Conservation (phyloP, 2,329 filamentous ascomycete genomes). For the Colletotrichum aenigma region DNA sequence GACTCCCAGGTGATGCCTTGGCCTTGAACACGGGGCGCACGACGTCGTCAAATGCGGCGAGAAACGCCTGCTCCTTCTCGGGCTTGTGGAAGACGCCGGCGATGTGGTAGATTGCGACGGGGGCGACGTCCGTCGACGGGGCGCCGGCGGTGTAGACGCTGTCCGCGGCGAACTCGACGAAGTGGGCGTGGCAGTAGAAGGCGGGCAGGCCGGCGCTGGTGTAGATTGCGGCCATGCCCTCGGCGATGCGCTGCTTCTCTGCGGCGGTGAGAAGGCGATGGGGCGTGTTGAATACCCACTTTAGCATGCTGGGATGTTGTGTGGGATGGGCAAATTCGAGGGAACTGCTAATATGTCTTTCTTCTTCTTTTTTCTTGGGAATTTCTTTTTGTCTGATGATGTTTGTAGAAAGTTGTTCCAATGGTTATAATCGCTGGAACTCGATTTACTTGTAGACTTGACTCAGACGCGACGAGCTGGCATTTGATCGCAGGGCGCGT, state of each 20-base stretch:
- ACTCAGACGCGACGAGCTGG: no score
- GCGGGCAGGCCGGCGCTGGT: background rate
- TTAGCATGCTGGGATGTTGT: background rate
- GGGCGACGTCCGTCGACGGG: conserved; percentile 11
- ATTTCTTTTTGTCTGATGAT: no score
- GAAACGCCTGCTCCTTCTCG: background rate
- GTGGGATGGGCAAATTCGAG: background rate
- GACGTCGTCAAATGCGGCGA: background rate
- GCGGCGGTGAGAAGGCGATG: background rate
- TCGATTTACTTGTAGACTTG: no score
- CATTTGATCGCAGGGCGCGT: no score
- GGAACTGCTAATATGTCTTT: background rate
- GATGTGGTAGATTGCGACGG: background rate
- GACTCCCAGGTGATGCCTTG: background rate
- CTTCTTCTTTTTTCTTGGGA: no score
- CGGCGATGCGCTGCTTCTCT: background rate
- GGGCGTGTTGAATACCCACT: conserved; percentile 1
- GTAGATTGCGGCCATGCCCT: conserved; percentile 1
- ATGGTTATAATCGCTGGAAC: no score
- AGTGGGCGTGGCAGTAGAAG: conserved; percentile 18
- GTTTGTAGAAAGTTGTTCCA: no score
- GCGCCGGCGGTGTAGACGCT: conserved; percentile 49
- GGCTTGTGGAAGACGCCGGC: background rate
- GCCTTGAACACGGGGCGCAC: background rate
- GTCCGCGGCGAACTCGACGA: conserved; percentile 22